A percentile compares a stretch with the other conserved stretches of the same genome.
These are phyloP conservation scores for Aspergillus glaucus DNA, from an alignment of 2,329 filamentous ascomycete genomes.

Conservation along the genomic window DNA sequence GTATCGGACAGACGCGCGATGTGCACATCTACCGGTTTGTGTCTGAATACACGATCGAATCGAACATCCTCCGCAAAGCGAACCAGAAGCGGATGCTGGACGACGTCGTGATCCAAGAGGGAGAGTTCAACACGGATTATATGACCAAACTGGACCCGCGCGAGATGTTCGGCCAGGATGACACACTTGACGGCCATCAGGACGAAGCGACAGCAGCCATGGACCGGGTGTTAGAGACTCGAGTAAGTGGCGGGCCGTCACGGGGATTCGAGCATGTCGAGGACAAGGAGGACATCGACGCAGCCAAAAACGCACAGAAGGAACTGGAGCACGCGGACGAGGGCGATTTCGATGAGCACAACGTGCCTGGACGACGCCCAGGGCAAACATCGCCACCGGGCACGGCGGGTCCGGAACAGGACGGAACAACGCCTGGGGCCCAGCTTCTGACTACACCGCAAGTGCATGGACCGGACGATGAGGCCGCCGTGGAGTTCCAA, in stretches of 20 bases:
- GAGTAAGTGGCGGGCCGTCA: constrained; percentile 51
- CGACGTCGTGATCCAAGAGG: constrained; percentile 96
- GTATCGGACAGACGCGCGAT: constrained; percentile 94
- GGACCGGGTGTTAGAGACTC: constrained; percentile 72
- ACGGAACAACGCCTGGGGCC: constrained; percentile 7
- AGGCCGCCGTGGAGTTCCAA: constrained; percentile 36
- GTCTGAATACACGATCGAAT: constrained; percentile 91
- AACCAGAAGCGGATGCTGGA: constrained; percentile 97
- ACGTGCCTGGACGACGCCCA: constrained; percentile 24
- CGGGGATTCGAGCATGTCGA: constrained; percentile 82
- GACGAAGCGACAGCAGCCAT: constrained; percentile 75
- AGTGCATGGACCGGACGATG: constrained; percentile 18
- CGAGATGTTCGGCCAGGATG: constrained; percentile 58
- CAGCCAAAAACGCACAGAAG: constrained; percentile 79
- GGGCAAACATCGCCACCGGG: constrained; percentile 15
- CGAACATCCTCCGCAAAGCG: constrained; percentile 92
- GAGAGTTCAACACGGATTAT: constrained; percentile 95
- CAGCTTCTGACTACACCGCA: constrained; percentile 10
- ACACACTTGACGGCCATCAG: constrained; percentile 55
- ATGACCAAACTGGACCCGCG: constrained; percentile 70
- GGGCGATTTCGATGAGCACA: constrained; percentile 68
- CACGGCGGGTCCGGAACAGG: constrained; percentile 29
- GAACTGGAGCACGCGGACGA: constrained; percentile 80
- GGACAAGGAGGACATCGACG: constrained; percentile 83
- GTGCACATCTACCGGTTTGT: constrained; percentile 96